Evolutionary conservation across 805 yeast species (phyloP), one percentile per base, ranked within the genome.

Genomic region (Kodamaea lidongshanica): DNA sequence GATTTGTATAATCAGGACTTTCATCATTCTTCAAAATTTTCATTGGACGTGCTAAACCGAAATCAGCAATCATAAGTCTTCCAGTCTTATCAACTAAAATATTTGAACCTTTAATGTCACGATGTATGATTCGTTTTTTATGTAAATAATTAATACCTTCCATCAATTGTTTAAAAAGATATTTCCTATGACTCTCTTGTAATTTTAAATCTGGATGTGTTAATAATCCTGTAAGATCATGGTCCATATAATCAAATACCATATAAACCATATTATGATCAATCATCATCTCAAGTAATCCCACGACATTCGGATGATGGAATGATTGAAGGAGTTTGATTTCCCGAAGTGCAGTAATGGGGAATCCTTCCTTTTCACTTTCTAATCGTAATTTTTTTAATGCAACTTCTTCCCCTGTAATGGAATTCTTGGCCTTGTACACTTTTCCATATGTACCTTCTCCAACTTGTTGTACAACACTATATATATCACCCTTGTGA

Each of bases 371-470:
- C 28, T 86, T 67, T 52, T 89, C 97, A 6, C 76, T 59, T 49
- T 92, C 96, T 46, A 92, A 67, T 38, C 96, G 59, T 25, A 92
- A 64, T 42, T 79, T 71, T 52, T 92, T 92, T 48, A 92, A 62
- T 1, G 98, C 98, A n/a, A 87, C 92, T 41, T 70, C 60, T 35
- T 72, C 76, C 2, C 73, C 68, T 0, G 95, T 84, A 4, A 73
- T 61, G 10, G 59, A 58, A 51, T 92, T 87, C 28, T 64, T 66
- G 0, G 96, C 95, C 50, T 87, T 86, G 61, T 82, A 87, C 12
- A 92, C 99, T 52, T 85, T 87, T 12, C 98, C 98, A 54, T 92
- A 92, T 0, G 97, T 92, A 7, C 98, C 98, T 57, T 92, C 97
- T n/a, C 98, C 98, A 4, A 92, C 97, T 50, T 92, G 97, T 23